A percentile compares a stretch with the other conserved stretches of the same genome.
Conservation (phyloP, 768 basidiomycete genomes). For the Leccinum rimulosum region DNA sequence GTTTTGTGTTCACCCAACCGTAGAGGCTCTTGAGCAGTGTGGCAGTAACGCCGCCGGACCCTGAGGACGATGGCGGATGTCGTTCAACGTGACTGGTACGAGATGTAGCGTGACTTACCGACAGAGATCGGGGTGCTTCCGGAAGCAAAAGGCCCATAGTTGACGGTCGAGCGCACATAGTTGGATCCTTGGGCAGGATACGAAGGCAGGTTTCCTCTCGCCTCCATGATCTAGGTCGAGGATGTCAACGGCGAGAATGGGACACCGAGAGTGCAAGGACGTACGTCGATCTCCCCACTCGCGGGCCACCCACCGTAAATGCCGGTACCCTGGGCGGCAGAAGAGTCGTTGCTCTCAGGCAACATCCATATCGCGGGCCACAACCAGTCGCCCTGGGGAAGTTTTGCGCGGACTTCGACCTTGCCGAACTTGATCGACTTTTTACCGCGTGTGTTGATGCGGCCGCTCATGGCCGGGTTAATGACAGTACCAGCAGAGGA, state of each 20-base stretch:
- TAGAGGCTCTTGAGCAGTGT: slow-evolving; percentile 37
- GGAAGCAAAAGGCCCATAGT: slow-evolving; percentile 58
- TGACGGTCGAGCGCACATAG: slow-evolving; percentile 55
- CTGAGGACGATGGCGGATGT: slow-evolving; percentile 1
- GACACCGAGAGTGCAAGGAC: slow-evolving; percentile 17
- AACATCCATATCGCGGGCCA: slow-evolving; percentile 36
- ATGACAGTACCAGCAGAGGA: slow-evolving; percentile 35
- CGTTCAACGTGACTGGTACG: not conserved
- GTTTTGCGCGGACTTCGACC: slow-evolving; percentile 58
- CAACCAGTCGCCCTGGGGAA: slow-evolving; percentile 51
- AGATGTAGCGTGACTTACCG: slow-evolving; percentile 10
- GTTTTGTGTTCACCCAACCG: slow-evolving; percentile 37
- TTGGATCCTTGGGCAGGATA: slow-evolving; percentile 44
- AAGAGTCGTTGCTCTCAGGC: slow-evolving; percentile 24
- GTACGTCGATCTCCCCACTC: slow-evolving; percentile 57
- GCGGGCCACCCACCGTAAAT: slow-evolving; percentile 44
- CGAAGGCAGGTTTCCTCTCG: slow-evolving; percentile 45
- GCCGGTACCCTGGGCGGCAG: slow-evolving; percentile 17
- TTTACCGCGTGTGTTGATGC: slow-evolving; percentile 50
- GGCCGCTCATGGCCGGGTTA: slow-evolving; percentile 54
- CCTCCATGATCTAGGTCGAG: slow-evolving; percentile 49
- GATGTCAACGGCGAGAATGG: not conserved
- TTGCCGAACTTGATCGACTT: slow-evolving; percentile 53
- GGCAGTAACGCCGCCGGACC: slow-evolving; percentile 5
- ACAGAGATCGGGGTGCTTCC: slow-evolving; percentile 33